A percentile compares a stretch with the other conserved stretches of the same genome.
These are phyloP conservation scores for Sugiyamaella sp. DNA, from an alignment of 1,139 yeast genomes.

Conservation along the genomic window DNA sequence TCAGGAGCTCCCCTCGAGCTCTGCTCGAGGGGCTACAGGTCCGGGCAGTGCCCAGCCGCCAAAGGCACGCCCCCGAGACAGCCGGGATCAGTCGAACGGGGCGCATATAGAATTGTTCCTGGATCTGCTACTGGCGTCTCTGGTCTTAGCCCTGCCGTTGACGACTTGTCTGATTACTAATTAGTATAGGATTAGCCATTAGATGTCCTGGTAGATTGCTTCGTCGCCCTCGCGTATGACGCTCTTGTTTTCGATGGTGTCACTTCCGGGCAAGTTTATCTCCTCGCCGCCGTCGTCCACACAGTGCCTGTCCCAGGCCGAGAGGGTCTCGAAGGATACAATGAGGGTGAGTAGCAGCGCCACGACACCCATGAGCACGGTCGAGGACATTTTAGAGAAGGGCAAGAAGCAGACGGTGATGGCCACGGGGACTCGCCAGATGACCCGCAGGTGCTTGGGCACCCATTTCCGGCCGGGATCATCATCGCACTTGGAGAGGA, in stretches of 20 bases:
- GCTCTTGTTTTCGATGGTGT: neutral
- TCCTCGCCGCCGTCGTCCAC: conserved; percentile 5
- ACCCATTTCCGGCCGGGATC: conserved; percentile 41
- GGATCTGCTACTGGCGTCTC: no score
- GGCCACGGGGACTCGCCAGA: conserved; percentile 42
- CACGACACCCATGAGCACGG: conserved; percentile 50
- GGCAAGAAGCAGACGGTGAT: conserved; percentile 49
- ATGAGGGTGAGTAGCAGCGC: conserved; percentile 41
- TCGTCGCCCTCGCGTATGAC: neutral
- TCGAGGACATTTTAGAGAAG: conserved; percentile 51
- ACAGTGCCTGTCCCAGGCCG: conserved; percentile 17
- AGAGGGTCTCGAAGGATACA: conserved; percentile 25
- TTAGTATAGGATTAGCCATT: no score
- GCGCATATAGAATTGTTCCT: no score
- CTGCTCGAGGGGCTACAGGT: no score
- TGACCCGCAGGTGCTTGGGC: conserved; percentile 47
- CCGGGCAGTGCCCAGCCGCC: no score
- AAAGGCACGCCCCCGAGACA: no score
- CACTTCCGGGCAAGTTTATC: neutral
- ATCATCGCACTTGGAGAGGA: conserved; percentile 49
- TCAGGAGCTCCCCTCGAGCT: no score
- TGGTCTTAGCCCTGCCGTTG: no score
- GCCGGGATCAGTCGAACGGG: no score
- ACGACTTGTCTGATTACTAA: no score
- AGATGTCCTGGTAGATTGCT: neutral